Conservation (phyloP, 148 eudicot genomes). For the Persicaria maculosa region DNA sequence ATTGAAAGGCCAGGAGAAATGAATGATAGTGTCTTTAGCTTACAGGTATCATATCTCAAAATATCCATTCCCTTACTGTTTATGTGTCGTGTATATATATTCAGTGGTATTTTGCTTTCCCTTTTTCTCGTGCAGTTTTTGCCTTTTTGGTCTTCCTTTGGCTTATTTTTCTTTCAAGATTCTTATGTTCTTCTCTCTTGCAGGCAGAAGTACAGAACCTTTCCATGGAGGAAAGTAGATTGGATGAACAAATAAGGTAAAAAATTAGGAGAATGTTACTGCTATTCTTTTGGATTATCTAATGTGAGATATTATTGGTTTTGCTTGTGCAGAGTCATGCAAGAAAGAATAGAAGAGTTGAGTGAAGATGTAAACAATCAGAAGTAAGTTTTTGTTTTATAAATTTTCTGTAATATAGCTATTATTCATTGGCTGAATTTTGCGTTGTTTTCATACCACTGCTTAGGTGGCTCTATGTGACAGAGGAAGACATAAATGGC, state of each 20-base stretch:
- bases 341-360: conserved; percentile 70
- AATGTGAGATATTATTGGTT: conserved; percentile 5
- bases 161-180: background rate
- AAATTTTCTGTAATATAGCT: background rate
- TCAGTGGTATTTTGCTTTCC: background rate
- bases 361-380: conserved; percentile 87
- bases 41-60: conserved; percentile 52
- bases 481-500: conserved; percentile 88
- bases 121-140: background rate
- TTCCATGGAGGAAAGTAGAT: conserved; percentile 59
- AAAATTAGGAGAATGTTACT: background rate
- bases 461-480: conserved; percentile 86
- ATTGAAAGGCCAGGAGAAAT: conserved; percentile 71
- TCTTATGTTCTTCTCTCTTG: conserved; percentile 11
- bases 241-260: conserved; percentile 89
- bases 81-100: background rate
- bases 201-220: conserved; percentile 91
- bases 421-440: background rate
- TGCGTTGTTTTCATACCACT: background rate
- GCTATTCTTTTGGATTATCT: background rate
- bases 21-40: conserved; percentile 51
- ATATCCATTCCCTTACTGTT: background rate
- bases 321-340: conserved; percentile 66
- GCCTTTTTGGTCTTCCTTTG: background rate
- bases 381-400: conserved; percentile 32